Evolutionary conservation across 2,329 filamentous ascomycete species (phyloP), one percentile per base, ranked within the genome.

Genomic region (Ophiostoma perfectum): DNA sequence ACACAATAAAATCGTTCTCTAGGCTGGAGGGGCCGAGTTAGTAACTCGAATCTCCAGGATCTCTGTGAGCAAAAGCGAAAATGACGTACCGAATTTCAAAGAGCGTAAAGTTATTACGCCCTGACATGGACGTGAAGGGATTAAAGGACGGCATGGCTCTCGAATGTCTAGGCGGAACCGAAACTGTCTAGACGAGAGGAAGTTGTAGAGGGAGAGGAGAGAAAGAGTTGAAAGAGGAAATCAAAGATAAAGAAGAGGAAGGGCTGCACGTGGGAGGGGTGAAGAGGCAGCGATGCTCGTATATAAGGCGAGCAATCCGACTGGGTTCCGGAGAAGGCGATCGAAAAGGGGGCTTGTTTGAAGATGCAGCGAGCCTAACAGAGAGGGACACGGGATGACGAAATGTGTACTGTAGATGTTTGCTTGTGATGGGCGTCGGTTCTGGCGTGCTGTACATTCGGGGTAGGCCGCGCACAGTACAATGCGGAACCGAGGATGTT

Each of bases 1-100:
- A 89, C 42, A 94, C 88, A 70, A 94, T 86, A 69, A 93, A 90
- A 74, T 92, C 88, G 74, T 90, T 89, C 66, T 93, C 90, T 70
- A 93, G 84, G 66, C 91, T 93, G 74, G 5, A 7, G 27, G 27
- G 27, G 27, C 27, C 27, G 27, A 27, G 27, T 27, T 27, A 27
- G 27, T 27, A 27, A 27, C 27, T 27, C 27, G 27, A 27, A 27
- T 27, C 27, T 27, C 27, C n/a, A n/a, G 9, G 14, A n/a, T n/a
- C 11, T 4, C 3, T 58, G 18, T 69, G 64, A 70, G 69, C 18
- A 8, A 44, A 42, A 6, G 9, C 55, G 27, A 66, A 12, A 18
- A 42, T 9, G 45, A 74, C 83, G 73, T 77, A 86, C 84, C 84
- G 82, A 72, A 87, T 84, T 73, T 86, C 84, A 73, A 87, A 87